phyloP scores from a whole-genome alignment of 2,329 filamentous ascomycete species.

The Aureobasidium musti region DNA sequence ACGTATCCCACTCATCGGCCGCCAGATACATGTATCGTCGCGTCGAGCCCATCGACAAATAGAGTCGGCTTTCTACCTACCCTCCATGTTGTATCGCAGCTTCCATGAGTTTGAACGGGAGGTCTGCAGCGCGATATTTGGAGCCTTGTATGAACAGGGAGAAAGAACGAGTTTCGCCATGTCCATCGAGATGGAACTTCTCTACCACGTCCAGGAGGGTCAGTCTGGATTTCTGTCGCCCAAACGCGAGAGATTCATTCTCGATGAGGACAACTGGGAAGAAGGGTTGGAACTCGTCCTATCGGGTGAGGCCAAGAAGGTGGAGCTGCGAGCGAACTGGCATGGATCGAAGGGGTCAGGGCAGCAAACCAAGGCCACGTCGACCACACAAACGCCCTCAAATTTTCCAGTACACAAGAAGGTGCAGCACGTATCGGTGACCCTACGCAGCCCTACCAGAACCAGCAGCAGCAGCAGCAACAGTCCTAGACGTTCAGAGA shows the following conservation, averaged over 20 bases:
- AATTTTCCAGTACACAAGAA: constrained; percentile 12
- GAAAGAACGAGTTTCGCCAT: constrained; percentile 12
- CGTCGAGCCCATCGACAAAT: background rate
- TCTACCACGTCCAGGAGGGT: background rate
- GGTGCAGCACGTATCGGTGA: background rate
- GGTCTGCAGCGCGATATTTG: constrained; percentile 23
- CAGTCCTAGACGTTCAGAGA: constrained; percentile 20
- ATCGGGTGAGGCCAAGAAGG: constrained; percentile 13
- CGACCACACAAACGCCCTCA: constrained; percentile 13
- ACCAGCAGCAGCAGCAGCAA: constrained; percentile 2
- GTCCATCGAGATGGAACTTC: constrained; percentile 15
- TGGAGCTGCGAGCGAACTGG: constrained; percentile 12
- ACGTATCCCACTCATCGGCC: background rate
- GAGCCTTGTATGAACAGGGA: constrained; percentile 16
- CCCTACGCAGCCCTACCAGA: background rate
- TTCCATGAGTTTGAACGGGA: constrained; percentile 11
- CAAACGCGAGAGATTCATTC: background rate
- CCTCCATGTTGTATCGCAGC: constrained; percentile 12
- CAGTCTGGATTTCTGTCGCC: constrained; percentile 2
- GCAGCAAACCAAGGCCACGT: background rate
- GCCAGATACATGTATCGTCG: background rate
- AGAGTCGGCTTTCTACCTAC: constrained; percentile 11
- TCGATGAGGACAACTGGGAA: constrained; percentile 20
- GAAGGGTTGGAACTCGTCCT: constrained; percentile 10
- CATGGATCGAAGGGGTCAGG: constrained; percentile 10